Evolutionary conservation across 1,139 yeast genomes (phyloP).

Genomic region (Candida freyschussii): DNA sequence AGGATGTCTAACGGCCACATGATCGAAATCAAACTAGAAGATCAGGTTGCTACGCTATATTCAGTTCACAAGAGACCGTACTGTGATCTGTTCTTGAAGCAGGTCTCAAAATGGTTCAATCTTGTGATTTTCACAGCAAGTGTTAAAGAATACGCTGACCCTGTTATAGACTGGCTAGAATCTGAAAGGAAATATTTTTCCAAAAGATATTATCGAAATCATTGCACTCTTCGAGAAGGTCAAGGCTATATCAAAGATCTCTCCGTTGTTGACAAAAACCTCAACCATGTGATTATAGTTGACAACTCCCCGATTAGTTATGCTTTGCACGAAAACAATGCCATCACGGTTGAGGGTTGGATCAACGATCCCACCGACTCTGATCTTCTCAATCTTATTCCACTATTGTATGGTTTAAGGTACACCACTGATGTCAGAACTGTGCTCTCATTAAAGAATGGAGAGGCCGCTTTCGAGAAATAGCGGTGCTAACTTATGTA

Average conservation of each 20-base stretch:
- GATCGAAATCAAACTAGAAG: constrained; percentile 76
- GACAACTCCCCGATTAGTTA: constrained; percentile 93
- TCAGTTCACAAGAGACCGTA: constrained; percentile 90
- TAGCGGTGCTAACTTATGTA: no score
- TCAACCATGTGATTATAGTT: constrained; percentile 70
- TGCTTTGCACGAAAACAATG: constrained; percentile 79
- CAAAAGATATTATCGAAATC: constrained; percentile 68
- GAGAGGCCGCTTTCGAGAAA: constrained; percentile 63
- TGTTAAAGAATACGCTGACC: constrained; percentile 93
- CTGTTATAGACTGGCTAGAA: constrained; percentile 88
- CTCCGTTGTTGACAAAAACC: constrained; percentile 47
- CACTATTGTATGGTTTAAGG: constrained; percentile 74
- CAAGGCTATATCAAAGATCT: constrained; percentile 90
- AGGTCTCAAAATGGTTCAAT: constrained; percentile 83
- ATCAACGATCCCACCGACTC: constrained; percentile 89
- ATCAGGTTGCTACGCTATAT: constrained; percentile 63
- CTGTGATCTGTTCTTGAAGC: constrained; percentile 77
- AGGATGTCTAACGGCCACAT: constrained; percentile 58
- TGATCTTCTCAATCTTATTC: constrained; percentile 73
- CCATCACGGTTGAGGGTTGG: constrained; percentile 95
- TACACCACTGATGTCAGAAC: constrained; percentile 84
- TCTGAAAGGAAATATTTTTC: constrained; percentile 46
- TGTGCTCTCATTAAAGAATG: constrained; percentile 68
- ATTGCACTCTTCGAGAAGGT: constrained; percentile 71
- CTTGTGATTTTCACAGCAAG: constrained; percentile 91